phyloP scores from a whole-genome alignment of 352 stramenopile species.

The Lagenidium giganteum region DNA sequence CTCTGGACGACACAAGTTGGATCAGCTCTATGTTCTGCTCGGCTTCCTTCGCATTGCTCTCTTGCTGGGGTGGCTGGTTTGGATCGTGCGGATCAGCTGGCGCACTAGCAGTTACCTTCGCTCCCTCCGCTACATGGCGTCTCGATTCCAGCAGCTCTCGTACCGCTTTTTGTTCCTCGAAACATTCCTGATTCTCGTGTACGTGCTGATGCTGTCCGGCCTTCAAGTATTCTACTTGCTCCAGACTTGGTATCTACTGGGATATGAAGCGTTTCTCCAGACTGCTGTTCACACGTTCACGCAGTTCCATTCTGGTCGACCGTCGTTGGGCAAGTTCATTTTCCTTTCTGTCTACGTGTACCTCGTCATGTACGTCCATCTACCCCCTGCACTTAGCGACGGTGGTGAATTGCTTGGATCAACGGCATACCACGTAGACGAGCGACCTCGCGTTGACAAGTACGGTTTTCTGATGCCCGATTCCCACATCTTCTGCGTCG shows the following conservation, averaged over 20 bases:
- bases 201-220: conserved; percentile 45
- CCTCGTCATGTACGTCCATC: conserved; percentile 64
- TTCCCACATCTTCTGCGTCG: conserved; percentile 75
- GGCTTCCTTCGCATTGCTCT: conserved; percentile 41
- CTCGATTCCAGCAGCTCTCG: conserved; percentile 71
- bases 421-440: conserved; percentile 55
- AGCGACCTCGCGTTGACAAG: conserved; percentile 38
- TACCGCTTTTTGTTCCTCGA: conserved; percentile 72
- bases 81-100: conserved; percentile 41
- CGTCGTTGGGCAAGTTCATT: conserved; percentile 48
- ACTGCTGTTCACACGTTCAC: conserved; percentile 48
- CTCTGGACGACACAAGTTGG: conserved; percentile 5
- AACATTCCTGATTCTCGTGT: conserved; percentile 56
- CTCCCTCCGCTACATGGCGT: conserved; percentile 64
- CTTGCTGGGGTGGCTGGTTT: conserved; percentile 54
- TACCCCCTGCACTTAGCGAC: conserved; percentile 37
- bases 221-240: conserved; percentile 47
- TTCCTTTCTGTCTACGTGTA: conserved; percentile 71
- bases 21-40: conserved; percentile 45
- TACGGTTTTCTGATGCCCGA: conserved; percentile 47
- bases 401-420: conserved; percentile 33
- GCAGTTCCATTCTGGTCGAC: conserved; percentile 32
- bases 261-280: conserved; percentile 51
- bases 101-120: conserved; percentile 46
- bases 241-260: conserved; percentile 46